A percentile compares a stretch with the other conserved stretches of the same genome.
Evolutionary conservation across 495 filamentous ascomycete species (phyloP).

Genomic region (Penicillium paradoxum): DNA sequence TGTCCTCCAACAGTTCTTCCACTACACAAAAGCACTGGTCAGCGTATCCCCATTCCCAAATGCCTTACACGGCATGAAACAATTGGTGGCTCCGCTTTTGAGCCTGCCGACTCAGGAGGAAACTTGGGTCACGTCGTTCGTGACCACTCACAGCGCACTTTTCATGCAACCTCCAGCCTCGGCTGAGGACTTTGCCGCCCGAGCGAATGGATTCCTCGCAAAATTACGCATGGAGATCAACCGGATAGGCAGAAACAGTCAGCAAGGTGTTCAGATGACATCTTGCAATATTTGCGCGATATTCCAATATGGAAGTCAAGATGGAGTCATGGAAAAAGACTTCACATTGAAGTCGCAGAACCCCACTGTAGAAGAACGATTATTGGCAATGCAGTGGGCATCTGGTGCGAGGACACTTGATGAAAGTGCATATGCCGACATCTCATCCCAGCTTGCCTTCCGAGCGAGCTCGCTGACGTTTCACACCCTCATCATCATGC

Average conservation of each 20-base stretch:
- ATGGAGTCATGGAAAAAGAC: slow-evolving; percentile 39
- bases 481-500: slow-evolving; percentile 46
- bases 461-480: slow-evolving; percentile 43
- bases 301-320: slow-evolving; percentile 56
- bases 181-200: slow-evolving; percentile 40
- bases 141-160: slow-evolving; percentile 60
- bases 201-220: slow-evolving; percentile 46
- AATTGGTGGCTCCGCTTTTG: slow-evolving; percentile 61
- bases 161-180: slow-evolving; percentile 48
- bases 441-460: slow-evolving; percentile 18
- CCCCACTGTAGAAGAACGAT: slow-evolving; percentile 24
- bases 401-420: not conserved
- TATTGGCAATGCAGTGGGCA: slow-evolving; percentile 21
- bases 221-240: slow-evolving; percentile 56
- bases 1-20: slow-evolving; percentile 67
- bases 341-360: slow-evolving; percentile 33
- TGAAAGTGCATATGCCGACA: not conserved
- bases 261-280: slow-evolving; percentile 53
- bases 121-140: slow-evolving; percentile 47
- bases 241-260: slow-evolving; percentile 50
- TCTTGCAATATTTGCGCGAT: slow-evolving; percentile 51
- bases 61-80: slow-evolving; percentile 64
- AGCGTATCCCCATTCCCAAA: slow-evolving; percentile 50
- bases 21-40: slow-evolving; percentile 56
- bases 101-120: slow-evolving; percentile 23